Base-by-base conservation (phyloP, 2,329 filamentous ascomycete species). In the Bipolaris zeicola region DNA sequence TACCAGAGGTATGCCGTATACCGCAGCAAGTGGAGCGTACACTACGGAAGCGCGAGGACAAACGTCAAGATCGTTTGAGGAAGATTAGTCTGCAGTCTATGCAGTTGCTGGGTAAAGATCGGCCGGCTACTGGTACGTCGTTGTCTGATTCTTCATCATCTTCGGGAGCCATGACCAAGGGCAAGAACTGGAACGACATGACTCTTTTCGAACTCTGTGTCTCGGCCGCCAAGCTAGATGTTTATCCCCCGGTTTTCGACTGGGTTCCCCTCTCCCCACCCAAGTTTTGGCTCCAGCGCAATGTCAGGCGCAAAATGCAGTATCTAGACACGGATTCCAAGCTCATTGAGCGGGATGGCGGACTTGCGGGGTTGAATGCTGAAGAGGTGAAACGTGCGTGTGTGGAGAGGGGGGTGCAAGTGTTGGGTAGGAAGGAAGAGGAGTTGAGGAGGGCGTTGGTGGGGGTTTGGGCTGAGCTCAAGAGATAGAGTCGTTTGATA, bases 1-100 rank as follows among this genome's bases (percentile, higher is more conserved):
- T 96, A 24, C 94, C 94, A 0, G 86, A 86, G 65, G 89, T 91
- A 0, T 97, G 94, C 75, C 85, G 92, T 10, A 89, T 97, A 56
- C 94, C 94, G 0, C 80, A 79, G 37, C 94, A 97, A 78, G 79
- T 91, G 6, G 78, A 82, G n/a, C 82, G 86, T 37, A 77, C 86
- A 57, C 77, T 85, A 49, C 69, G 69, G 14, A 81, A 82, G 62
- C 76, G 81, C 1, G 85, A 90, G 70, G 49, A 49, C 62, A 65
- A 34, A 62, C 69, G 56, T 57, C 64, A 43, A 50, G 70, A 43
- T 58, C 52, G 61, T 39, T 57, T 65, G 52, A 47, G 50, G 2
- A 53, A 58, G 7, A 51, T 70, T 2, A 56, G 50, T 1, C 50
- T 66, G 1, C 60, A 69, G 33, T 63, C 63, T 6, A 63, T 61